A percentile compares a stretch with the other conserved stretches of the same genome.
Conservation (phyloP, 2,329 filamentous ascomycete species). For the Fusarium brevicatenulatum region DNA sequence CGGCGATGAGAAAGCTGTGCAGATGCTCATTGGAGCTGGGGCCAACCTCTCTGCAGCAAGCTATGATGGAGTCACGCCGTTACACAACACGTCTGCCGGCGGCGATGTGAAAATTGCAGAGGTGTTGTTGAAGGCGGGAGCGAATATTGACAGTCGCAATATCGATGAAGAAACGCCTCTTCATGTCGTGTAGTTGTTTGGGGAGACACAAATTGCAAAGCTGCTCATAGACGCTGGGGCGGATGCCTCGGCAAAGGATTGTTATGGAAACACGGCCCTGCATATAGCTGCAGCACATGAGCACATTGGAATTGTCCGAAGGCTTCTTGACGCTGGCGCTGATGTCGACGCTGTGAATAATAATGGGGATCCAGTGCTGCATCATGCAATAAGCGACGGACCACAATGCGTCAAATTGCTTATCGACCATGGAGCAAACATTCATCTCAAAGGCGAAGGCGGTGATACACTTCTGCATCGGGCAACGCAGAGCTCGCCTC, state of each 20-base stretch:
- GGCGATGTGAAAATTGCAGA: not conserved
- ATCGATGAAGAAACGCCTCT: not conserved
- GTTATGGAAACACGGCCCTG: not conserved
- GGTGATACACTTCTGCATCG: not conserved
- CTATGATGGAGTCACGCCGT: not conserved
- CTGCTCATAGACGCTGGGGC: not conserved
- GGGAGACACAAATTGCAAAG: not conserved
- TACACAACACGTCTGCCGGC: not conserved
- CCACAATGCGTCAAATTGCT: not conserved
- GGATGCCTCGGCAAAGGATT: not conserved
- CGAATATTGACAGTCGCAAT: not conserved
- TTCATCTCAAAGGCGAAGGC: not conserved
- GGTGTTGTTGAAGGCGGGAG: not conserved
- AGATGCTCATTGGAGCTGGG: not conserved
- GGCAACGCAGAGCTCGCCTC: not conserved
- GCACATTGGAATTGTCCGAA: fast-evolving
- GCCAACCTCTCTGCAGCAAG: not conserved
- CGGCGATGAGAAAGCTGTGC: not conserved
- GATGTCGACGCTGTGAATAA: not conserved
- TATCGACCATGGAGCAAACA: fast-evolving
- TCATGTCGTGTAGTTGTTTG: not conserved
- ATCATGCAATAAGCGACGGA: not conserved
- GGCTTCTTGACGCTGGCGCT: not conserved
- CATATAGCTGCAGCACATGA: not conserved
- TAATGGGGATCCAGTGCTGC: not conserved